Evolutionary conservation across 1,139 yeast genomes (phyloP).

Genomic region (Trichomonascaceae sp.): DNA sequence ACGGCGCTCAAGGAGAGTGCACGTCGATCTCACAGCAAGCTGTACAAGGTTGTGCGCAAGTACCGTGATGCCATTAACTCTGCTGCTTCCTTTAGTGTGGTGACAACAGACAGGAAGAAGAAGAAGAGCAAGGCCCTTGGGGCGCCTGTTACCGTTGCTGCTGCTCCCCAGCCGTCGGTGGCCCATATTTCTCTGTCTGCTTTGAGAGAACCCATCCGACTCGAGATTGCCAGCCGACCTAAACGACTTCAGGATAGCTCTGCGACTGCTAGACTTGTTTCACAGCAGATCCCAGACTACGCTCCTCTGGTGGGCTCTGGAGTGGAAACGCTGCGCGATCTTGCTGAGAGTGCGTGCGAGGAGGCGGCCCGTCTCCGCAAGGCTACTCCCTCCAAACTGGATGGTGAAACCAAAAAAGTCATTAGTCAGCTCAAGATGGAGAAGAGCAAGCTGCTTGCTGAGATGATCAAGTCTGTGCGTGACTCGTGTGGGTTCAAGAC

Average conservation of each 20-base stretch:
- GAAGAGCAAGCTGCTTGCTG: slow-evolving; percentile 66
- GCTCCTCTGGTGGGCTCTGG: slow-evolving; percentile 35
- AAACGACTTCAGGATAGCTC: slow-evolving; percentile 37
- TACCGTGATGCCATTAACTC: slow-evolving; percentile 41
- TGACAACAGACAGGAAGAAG: background rate
- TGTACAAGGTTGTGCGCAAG: slow-evolving; percentile 75
- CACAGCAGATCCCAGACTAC: slow-evolving; percentile 13
- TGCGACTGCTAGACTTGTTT: slow-evolving; percentile 25
- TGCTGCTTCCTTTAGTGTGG: background rate
- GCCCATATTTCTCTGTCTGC: background rate
- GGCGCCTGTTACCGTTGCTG: background rate
- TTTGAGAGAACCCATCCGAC: too few relatives aligned
- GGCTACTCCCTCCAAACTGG: slow-evolving; percentile 63
- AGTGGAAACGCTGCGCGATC: too few relatives aligned
- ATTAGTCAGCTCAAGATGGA: slow-evolving; percentile 67
- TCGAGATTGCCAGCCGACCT: slow-evolving; percentile 30
- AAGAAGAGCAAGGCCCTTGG: background rate
- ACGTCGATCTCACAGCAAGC: slow-evolving; percentile 66
- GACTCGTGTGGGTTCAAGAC: slow-evolving; percentile 57
- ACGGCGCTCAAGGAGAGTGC: slow-evolving; percentile 93
- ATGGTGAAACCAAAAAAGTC: slow-evolving; percentile 61
- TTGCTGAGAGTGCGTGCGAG: slow-evolving; percentile 39
- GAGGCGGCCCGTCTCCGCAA: slow-evolving; percentile 52
- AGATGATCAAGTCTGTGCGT: slow-evolving; percentile 58
- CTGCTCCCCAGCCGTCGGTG: background rate